Evolutionary conservation across 306 rosid genomes (phyloP), one percentile per base, ranked within the genome.

Genomic region (Betula pendula): DNA sequence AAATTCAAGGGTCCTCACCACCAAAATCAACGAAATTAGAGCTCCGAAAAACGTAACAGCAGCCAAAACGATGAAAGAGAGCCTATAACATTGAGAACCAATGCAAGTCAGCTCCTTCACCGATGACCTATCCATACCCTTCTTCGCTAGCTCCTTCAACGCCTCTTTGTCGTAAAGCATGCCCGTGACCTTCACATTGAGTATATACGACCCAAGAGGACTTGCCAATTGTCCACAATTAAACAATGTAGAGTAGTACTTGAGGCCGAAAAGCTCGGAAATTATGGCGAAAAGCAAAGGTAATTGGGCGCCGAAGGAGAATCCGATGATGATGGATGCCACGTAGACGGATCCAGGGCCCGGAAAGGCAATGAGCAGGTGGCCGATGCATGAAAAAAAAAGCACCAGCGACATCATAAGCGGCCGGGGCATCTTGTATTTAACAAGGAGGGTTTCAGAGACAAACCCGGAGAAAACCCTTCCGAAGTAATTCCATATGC

Each of bases 401-500:
- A 85, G 91, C 16, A 83, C 83, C 1, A 85, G 13, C 0, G 86
- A 78, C 84, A 85, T 79, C 84, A 88, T 83, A 20, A 81, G 44
- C 2, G 92, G 77, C 9, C 90, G 48, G 0, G 90, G 92, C 50
- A 88, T 8, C 52, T 80, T 84, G 66, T 52, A 84, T 38, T n/a
- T 74, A 4, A 48, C 73, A 5, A 88, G 59, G 0, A 86, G 77
- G 9, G 27, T 56, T 70, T 88, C 92, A 0, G 88, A 88, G 22
- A 81, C 86, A 72, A 85, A 83, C 11, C 89, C 88, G 6, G 89
- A 58, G 38, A 85, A 85, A 4, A 83, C 84, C 17, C 87, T 72
- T 12, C 89, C 91, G 58, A 85, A 85, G 80, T 78, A 88, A 80
- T 88, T 88, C 89, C 91, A 88, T 20, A 83, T 85, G 82, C 87